Percentiles rank a stretch among this genome's conserved stretches.
Conservation (phyloP, 495 filamentous ascomycete genomes). For the Lineolata rhizophorae region DNA sequence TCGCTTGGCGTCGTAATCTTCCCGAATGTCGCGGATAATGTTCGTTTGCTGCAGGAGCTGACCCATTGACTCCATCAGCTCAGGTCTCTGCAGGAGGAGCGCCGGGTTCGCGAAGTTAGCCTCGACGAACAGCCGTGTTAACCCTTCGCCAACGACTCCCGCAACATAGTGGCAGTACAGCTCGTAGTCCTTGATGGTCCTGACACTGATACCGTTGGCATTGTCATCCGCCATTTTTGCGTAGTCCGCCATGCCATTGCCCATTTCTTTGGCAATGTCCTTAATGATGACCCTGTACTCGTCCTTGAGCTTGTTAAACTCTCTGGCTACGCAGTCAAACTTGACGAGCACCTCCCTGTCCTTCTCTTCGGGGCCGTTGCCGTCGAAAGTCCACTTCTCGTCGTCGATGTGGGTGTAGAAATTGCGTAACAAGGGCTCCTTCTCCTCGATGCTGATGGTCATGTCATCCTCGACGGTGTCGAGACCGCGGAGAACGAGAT, state of each 20-base stretch:
- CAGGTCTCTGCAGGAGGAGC: slow-evolving; percentile 42
- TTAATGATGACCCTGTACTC: slow-evolving; percentile 69
- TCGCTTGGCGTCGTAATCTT: slow-evolving; percentile 67
- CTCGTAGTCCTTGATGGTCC: slow-evolving; percentile 75
- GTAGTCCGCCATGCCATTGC: slow-evolving; percentile 96
- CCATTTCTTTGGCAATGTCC: slow-evolving; percentile 90
- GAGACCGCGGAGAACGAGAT: slow-evolving; percentile 69
- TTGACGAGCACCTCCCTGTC: slow-evolving; percentile 78
- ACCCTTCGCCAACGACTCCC: slow-evolving; percentile 83
- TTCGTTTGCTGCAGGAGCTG: slow-evolving; percentile 95
- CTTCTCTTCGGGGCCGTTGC: slow-evolving; percentile 80
- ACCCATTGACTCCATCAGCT: slow-evolving; percentile 90
- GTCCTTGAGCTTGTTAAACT: slow-evolving; percentile 77
- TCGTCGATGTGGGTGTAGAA: slow-evolving; percentile 58
- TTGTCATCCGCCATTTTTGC: slow-evolving; percentile 61
- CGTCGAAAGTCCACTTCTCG: slow-evolving; percentile 76
- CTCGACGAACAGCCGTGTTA: slow-evolving; percentile 80
- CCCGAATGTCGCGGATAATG: slow-evolving; percentile 85
- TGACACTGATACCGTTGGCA: slow-evolving; percentile 37
- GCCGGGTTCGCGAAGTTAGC: slow-evolving; percentile 69
- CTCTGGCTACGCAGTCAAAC: slow-evolving; percentile 66
- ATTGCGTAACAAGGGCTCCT: slow-evolving; percentile 67
- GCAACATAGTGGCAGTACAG: slow-evolving; percentile 94
- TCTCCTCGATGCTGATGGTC: slow-evolving; percentile 55
- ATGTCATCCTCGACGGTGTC: slow-evolving; percentile 99